Base-by-base conservation (phyloP, 2,329 filamentous ascomycete species). In the Colletotrichum orchidophilum region DNA sequence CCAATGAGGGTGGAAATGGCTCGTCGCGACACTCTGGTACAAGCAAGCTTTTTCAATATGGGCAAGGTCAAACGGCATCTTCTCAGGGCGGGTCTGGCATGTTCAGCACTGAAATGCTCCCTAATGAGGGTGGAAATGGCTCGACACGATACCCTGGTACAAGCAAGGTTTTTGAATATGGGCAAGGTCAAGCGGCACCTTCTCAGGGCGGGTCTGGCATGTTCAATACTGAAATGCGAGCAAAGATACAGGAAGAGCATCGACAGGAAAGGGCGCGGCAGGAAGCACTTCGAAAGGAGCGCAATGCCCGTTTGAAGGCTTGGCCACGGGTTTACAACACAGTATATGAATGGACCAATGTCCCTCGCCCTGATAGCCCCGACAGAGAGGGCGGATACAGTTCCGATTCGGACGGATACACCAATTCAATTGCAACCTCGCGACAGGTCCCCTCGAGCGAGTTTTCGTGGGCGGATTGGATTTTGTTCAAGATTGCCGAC, bases 301-400 rank as follows among this genome's bases (percentile, higher is more conserved):
- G 68, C 24, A 62, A 66, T 18, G 33, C 39, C 1, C 68, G 68
- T 8, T 27, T 71, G 21, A 39, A 67, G 26, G 39, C 68, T 7
- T 71, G 57, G 63, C 68, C 68, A n/a, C 50, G 58, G 2, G 39
- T 68, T 5, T 71, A 71, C 12, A 42, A 55, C 1, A 66, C 50
- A 21, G 39, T 71, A 12, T 71, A 71, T 12, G 55, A 33, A 29
- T 71, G 68, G 68, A 67, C 68, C 9, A 39, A 67, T n/a, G 63
- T 64, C 11, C 31, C 57, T 15, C 63, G 57, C n/a, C 68, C 68
- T 2, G 57, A 67, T 15, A 71, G 60, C 6, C 49, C 60, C 7
- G 42, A 21, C 8, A 50, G 46, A 2, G 29, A 26, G 11, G 55
- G 42, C 13, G 46, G 12, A n/a, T 13, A 5, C 35, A 24, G 21